Percentiles rank a stretch among this genome's conserved stretches.
Evolutionary conservation across 495 filamentous ascomycete genomes (phyloP).

Genomic region (Tricharina praecox): DNA sequence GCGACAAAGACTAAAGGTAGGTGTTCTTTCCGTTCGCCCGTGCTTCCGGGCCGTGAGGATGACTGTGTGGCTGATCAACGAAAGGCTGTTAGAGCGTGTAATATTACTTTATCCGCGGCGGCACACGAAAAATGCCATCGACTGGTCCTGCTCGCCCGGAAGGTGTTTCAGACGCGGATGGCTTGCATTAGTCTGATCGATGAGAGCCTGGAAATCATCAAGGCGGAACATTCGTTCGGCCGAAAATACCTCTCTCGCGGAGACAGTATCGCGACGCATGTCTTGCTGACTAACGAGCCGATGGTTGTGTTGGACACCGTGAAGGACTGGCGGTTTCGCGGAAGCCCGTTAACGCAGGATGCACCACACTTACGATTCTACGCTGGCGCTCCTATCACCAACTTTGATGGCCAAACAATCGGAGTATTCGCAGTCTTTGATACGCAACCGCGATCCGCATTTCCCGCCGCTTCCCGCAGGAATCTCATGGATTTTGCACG

Average conservation of each 20-base stretch:
- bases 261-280: constrained; percentile 30
- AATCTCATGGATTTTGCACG: constrained; percentile 28
- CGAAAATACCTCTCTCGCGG: constrained; percentile 15
- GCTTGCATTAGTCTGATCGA: constrained; percentile 30
- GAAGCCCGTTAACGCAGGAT: constrained; percentile 26
- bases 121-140: constrained; percentile 14
- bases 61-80: constrained; percentile 12
- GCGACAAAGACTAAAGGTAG: constrained; percentile 19
- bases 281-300: constrained; percentile 26
- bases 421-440: constrained; percentile 30
- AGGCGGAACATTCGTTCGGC: constrained; percentile 26
- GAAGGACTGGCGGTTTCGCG: constrained; percentile 31
- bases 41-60: too few species aligned
- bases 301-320: constrained; percentile 29
- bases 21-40: too few species aligned
- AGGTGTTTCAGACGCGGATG: constrained; percentile 24
- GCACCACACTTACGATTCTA: constrained; percentile 29
- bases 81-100: constrained; percentile 26
- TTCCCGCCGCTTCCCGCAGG: constrained; percentile 21
- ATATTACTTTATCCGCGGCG: constrained; percentile 14
- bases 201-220: constrained; percentile 25
- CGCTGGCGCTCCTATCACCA: constrained; percentile 30
- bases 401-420: constrained; percentile 25
- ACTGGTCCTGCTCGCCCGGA: constrained; percentile 20
- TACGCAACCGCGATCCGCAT: constrained; percentile 21